A percentile compares a stretch with the other conserved stretches of the same genome.
These are phyloP conservation scores for Candida railenensis DNA, from an alignment of 805 yeast species.

Conservation along the genomic window DNA sequence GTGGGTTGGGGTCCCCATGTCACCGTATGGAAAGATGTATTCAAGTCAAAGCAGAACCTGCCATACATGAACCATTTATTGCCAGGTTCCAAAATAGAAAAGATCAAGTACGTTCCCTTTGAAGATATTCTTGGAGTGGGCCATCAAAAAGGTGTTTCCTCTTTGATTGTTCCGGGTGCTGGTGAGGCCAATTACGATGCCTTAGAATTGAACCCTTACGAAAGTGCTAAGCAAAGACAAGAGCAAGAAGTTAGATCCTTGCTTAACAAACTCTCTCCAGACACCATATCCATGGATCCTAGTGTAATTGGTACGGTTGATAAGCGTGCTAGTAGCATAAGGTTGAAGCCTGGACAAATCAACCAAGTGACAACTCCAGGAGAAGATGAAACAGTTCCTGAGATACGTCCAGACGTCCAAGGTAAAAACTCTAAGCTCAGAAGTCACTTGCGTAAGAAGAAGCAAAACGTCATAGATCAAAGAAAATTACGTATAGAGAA, in stretches of 20 bases:
- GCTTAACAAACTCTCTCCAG: slow-evolving; percentile 86
- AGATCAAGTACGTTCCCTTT: slow-evolving; percentile 79
- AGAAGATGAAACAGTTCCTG: slow-evolving; percentile 46
- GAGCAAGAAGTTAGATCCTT: slow-evolving; percentile 85
- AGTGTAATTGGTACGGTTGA: slow-evolving; percentile 82
- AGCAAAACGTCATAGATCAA: slow-evolving; percentile 81
- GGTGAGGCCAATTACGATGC: slow-evolving; percentile 99
- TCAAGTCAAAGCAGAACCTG: slow-evolving; percentile 65
- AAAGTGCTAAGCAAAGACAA: slow-evolving; percentile 88
- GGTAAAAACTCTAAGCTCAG: slow-evolving; percentile 85
- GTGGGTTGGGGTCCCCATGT: slow-evolving; percentile 97
- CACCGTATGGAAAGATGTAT: slow-evolving; percentile 87
- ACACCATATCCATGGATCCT: slow-evolving; percentile 90
- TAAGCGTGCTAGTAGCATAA: slow-evolving; percentile 57
- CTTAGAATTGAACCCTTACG: slow-evolving; percentile 88
- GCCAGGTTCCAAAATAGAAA: slow-evolving; percentile 72
- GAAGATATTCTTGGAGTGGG: slow-evolving; percentile 96
- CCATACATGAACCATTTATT: slow-evolving; percentile 92
- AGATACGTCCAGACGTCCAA: slow-evolving; percentile 64
- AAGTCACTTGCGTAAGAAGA: slow-evolving; percentile 76
- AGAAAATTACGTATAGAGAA: slow-evolving; percentile 75
- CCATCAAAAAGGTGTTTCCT: slow-evolving; percentile 72
- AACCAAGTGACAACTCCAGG: slow-evolving; percentile 39
- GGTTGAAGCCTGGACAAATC: slow-evolving; percentile 63
- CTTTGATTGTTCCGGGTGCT: slow-evolving; percentile 90